These are phyloP conservation scores for Hortiboletus campestris DNA, from an alignment of 768 basidiomycete species.

Conservation along the genomic window DNA sequence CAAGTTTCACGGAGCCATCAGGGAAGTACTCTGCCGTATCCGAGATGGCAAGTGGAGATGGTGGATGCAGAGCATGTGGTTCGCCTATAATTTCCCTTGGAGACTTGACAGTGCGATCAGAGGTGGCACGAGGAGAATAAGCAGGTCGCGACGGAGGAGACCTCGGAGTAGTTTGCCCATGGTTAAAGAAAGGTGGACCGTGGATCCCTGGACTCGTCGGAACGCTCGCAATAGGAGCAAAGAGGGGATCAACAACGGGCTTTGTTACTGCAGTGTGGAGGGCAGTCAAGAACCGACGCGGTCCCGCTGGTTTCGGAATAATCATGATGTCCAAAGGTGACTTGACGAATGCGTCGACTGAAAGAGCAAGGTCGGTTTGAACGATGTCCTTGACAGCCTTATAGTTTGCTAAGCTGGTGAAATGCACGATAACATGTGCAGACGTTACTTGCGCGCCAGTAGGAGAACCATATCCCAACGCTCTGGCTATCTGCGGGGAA, in stretches of 20 bases:
- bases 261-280: constrained; percentile 87
- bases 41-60: constrained; percentile 68
- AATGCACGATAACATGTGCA: constrained; percentile 66
- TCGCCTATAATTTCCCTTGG: constrained; percentile 44
- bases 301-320: constrained; percentile 95
- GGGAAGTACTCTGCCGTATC: constrained; percentile 68
- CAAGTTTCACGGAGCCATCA: constrained; percentile 68
- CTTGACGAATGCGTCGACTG: constrained; percentile 44
- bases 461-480: constrained; percentile 39
- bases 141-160: constrained; percentile 44
- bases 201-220: constrained; percentile 74
- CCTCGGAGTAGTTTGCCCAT: constrained; percentile 34
- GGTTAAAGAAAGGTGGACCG: constrained; percentile 44
- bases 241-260: constrained; percentile 87
- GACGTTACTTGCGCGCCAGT: constrained; percentile 31
- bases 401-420: constrained; percentile 88
- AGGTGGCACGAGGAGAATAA: constrained; percentile 51
- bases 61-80: constrained; percentile 43
- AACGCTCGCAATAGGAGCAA: constrained; percentile 91
- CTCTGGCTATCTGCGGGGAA: constrained; percentile 71
- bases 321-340: constrained; percentile 89
- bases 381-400: constrained; percentile 84
- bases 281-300: constrained; percentile 88
- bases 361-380: constrained; percentile 50
- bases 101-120: constrained; percentile 62